Conservation (phyloP, 148 eudicot genomes). For the Heliamphora exappendiculata region DNA sequence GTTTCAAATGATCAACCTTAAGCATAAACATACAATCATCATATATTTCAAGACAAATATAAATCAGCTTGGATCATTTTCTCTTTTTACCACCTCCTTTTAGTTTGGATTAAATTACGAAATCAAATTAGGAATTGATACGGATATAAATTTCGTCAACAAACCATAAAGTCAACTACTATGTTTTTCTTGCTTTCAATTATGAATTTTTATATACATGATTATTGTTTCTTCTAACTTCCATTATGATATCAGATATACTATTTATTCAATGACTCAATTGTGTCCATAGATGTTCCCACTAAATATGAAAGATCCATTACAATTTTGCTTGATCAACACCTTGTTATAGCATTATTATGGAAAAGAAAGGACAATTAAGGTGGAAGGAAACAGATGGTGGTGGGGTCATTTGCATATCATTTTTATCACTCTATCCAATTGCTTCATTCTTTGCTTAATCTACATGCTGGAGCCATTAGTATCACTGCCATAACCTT, state of each 20-base stretch:
- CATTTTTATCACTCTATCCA: neutral
- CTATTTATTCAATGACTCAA: neutral
- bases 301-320: slow-evolving; percentile 6
- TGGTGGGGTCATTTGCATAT: slow-evolving; percentile 15
- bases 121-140: neutral
- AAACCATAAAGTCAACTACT: slow-evolving; percentile 7
- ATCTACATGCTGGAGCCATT: neutral
- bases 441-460: neutral
- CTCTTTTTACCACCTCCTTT: neutral
- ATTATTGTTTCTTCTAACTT: slow-evolving; percentile 10
- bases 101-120: neutral
- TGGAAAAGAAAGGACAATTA: neutral
- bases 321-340: neutral
- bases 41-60: neutral
- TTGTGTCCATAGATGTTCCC: slow-evolving; percentile 12
- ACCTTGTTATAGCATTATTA: slow-evolving; percentile 1
- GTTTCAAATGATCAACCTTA: too few relatives aligned
- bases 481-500: neutral
- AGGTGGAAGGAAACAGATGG: neutral
- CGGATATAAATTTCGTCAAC: neutral
- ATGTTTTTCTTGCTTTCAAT: slow-evolving; percentile 6
- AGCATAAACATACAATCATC: neutral
- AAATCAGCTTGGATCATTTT: neutral
- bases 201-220: neutral
- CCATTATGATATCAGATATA: neutral